phyloP scores from a whole-genome alignment of 169 alveolate genomes.

The Plasmodium vivax region DNA sequence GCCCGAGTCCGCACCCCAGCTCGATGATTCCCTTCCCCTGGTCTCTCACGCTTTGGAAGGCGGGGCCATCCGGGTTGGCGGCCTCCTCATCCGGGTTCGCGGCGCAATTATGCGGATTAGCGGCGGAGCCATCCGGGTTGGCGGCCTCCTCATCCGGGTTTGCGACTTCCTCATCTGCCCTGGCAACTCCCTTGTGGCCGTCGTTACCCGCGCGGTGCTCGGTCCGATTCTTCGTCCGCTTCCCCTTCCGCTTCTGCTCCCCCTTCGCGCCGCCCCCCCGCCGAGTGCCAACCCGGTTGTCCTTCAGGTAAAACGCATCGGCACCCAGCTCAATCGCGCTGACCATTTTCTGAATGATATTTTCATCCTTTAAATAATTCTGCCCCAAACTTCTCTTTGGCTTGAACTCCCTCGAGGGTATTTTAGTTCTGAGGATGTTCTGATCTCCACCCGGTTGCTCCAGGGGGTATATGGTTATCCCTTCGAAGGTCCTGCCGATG shows the following conservation, averaged over 20 bases:
- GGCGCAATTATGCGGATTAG: background rate
- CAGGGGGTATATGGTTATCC: slow-evolving; percentile 42
- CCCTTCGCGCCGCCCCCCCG: background rate
- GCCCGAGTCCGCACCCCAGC: slow-evolving; percentile 90
- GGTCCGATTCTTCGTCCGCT: background rate
- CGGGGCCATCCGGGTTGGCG: too few relatives aligned
- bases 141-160: background rate
- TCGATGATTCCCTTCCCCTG: slow-evolving; percentile 84
- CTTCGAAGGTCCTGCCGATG: slow-evolving; percentile 32
- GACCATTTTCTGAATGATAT: slow-evolving; percentile 70
- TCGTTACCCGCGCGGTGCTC: background rate
- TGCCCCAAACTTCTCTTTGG: slow-evolving; percentile 90
- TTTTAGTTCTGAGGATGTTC: background rate
- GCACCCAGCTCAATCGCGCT: slow-evolving; percentile 24
- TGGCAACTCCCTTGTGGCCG: background rate
- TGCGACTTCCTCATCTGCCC: too few relatives aligned
- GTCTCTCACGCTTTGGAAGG: slow-evolving; percentile 8
- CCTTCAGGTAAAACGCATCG: background rate
- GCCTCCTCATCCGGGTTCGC: background rate
- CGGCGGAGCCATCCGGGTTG: background rate
- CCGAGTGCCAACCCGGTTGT: background rate
- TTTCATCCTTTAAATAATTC: slow-evolving; percentile 85
- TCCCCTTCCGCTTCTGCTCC: background rate
- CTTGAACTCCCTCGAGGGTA: slow-evolving; percentile 77
- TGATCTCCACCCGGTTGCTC: slow-evolving; percentile 14